phyloP scores from a whole-genome alignment of 2,329 filamentous ascomycete genomes.

The Sporothrix humicola region DNA sequence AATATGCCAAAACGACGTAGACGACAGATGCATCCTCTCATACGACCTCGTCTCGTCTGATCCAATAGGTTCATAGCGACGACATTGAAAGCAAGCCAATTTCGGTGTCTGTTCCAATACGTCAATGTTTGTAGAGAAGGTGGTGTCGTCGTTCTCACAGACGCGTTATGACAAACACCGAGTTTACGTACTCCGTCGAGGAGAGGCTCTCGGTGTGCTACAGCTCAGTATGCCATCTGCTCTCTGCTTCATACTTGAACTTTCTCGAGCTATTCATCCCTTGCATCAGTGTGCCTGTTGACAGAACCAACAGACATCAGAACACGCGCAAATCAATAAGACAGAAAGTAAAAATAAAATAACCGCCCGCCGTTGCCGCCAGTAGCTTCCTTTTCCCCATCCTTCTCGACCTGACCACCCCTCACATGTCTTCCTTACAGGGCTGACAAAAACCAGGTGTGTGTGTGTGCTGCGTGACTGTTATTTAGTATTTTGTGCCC shows the following conservation, averaged over 20 bases:
- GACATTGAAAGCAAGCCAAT: background rate
- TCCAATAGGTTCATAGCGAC: background rate
- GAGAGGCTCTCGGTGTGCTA: background rate
- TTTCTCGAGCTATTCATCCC: background rate
- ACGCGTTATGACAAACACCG: background rate
- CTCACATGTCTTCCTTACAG: constrained; percentile 26
- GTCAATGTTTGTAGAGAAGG: background rate
- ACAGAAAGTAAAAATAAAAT: too few species aligned
- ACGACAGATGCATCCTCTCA: background rate
- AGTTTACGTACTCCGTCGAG: background rate
- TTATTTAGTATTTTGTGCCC: background rate
- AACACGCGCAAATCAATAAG: background rate
- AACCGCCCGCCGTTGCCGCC: constrained; percentile 12
- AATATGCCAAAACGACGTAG: background rate
- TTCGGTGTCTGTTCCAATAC: constrained; percentile 6
- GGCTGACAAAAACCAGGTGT: constrained; percentile 9
- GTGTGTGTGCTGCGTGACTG: background rate
- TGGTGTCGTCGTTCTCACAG: background rate
- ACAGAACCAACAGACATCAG: background rate
- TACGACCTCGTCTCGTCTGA: background rate
- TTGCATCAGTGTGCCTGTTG: constrained; percentile 6
- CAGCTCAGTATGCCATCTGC: background rate
- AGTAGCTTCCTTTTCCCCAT: background rate
- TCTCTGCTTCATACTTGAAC: background rate
- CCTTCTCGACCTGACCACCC: background rate